Evolutionary conservation across 768 basidiomycete species (phyloP).

Genomic region (Trametes cingulata): DNA sequence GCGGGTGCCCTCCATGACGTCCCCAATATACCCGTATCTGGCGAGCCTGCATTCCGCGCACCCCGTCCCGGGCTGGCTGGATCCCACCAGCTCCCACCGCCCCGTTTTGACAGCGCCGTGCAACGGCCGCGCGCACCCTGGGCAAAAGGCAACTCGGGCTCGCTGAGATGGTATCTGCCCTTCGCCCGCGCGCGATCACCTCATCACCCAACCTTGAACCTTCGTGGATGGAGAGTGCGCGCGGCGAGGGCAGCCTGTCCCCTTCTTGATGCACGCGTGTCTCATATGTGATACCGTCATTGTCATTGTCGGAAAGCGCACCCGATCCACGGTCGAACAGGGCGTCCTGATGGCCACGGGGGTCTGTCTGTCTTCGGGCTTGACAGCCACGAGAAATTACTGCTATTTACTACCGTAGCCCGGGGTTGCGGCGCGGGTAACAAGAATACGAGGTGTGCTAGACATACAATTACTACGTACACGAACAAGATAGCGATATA

Average conservation of each 20-base stretch:
- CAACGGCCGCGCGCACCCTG: slow-evolving; percentile 7
- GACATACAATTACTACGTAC: slow-evolving; percentile 21
- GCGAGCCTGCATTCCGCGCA: slow-evolving; percentile 8
- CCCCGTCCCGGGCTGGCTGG: too few species aligned
- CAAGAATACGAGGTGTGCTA: slow-evolving; percentile 14
- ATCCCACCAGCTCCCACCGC: neutral
- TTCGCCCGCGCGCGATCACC: neutral
- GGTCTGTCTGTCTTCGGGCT: slow-evolving; percentile 1
- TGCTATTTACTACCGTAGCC: slow-evolving; percentile 14
- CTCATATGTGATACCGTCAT: neutral
- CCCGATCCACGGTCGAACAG: slow-evolving; percentile 5
- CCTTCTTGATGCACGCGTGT: slow-evolving; percentile 19
- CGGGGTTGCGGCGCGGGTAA: slow-evolving; percentile 9
- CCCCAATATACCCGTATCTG: slow-evolving; percentile 10
- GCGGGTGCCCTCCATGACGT: neutral
- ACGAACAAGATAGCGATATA: slow-evolving; percentile 14
- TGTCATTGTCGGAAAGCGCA: neutral
- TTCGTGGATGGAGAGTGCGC: slow-evolving; percentile 10
- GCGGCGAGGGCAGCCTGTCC: neutral
- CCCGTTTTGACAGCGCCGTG: neutral
- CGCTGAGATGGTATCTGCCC: slow-evolving; percentile 5
- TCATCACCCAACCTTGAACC: slow-evolving; percentile 10
- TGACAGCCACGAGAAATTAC: slow-evolving; percentile 17
- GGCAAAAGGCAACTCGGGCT: slow-evolving; percentile 2
- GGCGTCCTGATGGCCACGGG: too few species aligned